These are phyloP conservation scores for Spergularia marina DNA, from an alignment of 148 eudicot genomes.

Conservation along the genomic window DNA sequence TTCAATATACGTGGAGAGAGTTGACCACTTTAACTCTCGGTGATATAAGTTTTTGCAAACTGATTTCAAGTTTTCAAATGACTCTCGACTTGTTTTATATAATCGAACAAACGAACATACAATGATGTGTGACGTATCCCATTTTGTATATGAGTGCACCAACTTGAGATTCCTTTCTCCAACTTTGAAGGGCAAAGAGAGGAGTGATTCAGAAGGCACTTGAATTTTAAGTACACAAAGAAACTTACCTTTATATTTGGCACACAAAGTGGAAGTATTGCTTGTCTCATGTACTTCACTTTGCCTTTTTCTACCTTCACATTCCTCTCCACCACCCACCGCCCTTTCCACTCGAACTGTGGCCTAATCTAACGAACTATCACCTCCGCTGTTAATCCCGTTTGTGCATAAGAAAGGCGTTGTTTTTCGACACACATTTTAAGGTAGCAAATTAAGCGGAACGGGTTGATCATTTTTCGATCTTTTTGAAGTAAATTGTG, in stretches of 20 bases:
- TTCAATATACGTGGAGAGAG: too few species aligned
- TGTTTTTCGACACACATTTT: too few species aligned
- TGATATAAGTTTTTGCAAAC: too few species aligned
- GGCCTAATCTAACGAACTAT: background rate
- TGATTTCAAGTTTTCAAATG: too few species aligned
- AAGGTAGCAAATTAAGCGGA: too few species aligned
- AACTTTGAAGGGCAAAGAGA: background rate
- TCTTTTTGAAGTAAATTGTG: too few species aligned
- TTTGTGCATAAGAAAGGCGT: too few species aligned
- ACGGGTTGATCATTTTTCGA: too few species aligned
- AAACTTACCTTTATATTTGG: background rate
- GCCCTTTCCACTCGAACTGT: conserved; percentile 7
- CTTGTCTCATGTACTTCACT: background rate
- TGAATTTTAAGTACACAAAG: background rate
- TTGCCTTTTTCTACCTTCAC: background rate
- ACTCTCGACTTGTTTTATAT: too few species aligned
- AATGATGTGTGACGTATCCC: background rate
- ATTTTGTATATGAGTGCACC: background rate
- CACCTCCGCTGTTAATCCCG: too few species aligned
- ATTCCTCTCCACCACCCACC: conserved; percentile 19
- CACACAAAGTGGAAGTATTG: conserved; percentile 17
- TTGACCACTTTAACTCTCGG: too few species aligned
- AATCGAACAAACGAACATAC: too few species aligned
- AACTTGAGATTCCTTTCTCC: background rate
- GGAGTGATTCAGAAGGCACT: conserved; percentile 22